Evolutionary conservation across 2,329 filamentous ascomycete genomes (phyloP).

Genomic region (Epichloe amarillans): DNA sequence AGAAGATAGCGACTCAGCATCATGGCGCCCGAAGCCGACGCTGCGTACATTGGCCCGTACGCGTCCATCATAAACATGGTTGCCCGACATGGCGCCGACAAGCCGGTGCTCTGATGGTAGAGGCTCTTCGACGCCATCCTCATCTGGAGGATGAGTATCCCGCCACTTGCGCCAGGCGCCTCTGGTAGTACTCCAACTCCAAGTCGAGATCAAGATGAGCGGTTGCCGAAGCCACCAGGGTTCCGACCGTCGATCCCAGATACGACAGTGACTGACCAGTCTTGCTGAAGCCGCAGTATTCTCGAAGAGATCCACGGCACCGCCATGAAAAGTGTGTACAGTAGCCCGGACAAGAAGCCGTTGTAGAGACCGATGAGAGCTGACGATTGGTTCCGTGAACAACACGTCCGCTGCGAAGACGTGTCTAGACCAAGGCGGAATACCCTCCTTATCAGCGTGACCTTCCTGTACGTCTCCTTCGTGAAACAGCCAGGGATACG

Average conservation of each 20-base stretch:
- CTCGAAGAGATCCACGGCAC: no score
- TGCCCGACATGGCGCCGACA: slow-evolving; percentile 42
- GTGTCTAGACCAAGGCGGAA: slow-evolving; percentile 20
- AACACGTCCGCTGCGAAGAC: slow-evolving; percentile 11
- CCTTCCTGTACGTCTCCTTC: slow-evolving; percentile 48
- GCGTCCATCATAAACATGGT: slow-evolving; percentile 17
- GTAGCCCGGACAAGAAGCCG: no score
- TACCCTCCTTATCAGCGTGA: slow-evolving; percentile 36
- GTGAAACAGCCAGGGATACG: slow-evolving; percentile 45
- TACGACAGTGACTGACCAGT: no score
- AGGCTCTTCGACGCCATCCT: slow-evolving; percentile 33
- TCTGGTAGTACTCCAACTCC: no score
- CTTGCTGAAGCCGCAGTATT: no score
- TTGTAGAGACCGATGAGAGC: no score
- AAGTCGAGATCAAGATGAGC: no score
- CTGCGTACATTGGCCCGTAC: slow-evolving; percentile 16
- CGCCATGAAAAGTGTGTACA: no score
- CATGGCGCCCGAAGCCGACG: slow-evolving; percentile 14
- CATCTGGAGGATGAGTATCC: slow-evolving; percentile 23
- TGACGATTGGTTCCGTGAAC: no score
- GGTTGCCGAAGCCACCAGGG: no score
- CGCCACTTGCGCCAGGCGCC: slow-evolving; percentile 17
- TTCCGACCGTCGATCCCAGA: no score
- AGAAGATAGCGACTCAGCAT: slow-evolving; percentile 33
- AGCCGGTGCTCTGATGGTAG: slow-evolving; percentile 52